Percentiles rank a stretch among this genome's conserved stretches.
Conservation (phyloP, 257 asterid species). For the Linaria vulgaris region DNA sequence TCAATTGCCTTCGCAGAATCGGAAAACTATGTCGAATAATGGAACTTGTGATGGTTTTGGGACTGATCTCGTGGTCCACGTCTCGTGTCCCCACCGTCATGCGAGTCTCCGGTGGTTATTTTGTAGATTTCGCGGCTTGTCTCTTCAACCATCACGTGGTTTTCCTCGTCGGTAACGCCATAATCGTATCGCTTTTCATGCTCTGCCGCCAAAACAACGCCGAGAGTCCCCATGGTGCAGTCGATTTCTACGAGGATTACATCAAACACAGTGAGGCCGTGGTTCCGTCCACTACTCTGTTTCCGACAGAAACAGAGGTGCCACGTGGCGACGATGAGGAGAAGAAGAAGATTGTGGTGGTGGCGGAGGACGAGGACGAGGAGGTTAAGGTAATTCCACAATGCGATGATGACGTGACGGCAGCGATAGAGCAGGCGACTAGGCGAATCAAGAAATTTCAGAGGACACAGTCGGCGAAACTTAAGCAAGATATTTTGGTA, state of each 20-base stretch:
- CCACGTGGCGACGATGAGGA: background rate
- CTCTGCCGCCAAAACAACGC: slow-evolving; percentile 47
- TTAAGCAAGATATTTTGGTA: slow-evolving; percentile 49
- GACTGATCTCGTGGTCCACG: slow-evolving; percentile 67
- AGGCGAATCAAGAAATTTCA: slow-evolving; percentile 58
- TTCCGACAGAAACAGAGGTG: slow-evolving; percentile 2
- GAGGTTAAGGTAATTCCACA: slow-evolving; percentile 18
- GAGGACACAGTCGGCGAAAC: slow-evolving; percentile 75
- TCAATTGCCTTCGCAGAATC: slow-evolving; percentile 43
- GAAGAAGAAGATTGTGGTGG: slow-evolving; percentile 42
- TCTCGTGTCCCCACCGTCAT: slow-evolving; percentile 45
- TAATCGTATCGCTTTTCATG: slow-evolving; percentile 43
- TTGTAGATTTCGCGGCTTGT: slow-evolving; percentile 26
- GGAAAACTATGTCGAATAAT: slow-evolving; percentile 41
- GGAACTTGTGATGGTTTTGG: slow-evolving; percentile 43
- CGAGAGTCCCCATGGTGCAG: slow-evolving; percentile 25
- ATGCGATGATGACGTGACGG: slow-evolving; percentile 38
- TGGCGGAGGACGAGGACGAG: slow-evolving; percentile 28
- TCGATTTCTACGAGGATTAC: slow-evolving; percentile 47
- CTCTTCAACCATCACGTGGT: slow-evolving; percentile 70
- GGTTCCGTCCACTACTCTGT: background rate
- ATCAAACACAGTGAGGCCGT: slow-evolving; percentile 39
- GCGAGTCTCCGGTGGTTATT: slow-evolving; percentile 25
- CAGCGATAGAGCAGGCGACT: slow-evolving; percentile 56
- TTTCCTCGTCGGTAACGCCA: slow-evolving; percentile 73